phyloP scores from a whole-genome alignment of 2,329 filamentous ascomycete genomes.

The Penicillium sclerotigenum region DNA sequence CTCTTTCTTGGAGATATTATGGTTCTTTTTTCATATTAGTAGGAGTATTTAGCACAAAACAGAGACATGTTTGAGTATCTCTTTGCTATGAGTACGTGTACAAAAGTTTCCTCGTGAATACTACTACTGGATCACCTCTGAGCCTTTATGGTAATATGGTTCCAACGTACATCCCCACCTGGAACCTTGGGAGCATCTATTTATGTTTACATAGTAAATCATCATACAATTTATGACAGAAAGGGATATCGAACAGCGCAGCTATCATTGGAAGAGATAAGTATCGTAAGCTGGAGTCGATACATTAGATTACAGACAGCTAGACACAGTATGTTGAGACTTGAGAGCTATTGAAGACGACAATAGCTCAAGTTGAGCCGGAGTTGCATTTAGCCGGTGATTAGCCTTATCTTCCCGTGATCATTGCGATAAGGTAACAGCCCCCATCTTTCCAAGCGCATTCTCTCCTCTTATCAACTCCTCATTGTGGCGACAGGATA shows the following conservation, averaged over 20 bases:
- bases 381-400: neutral
- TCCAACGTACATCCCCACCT: neutral
- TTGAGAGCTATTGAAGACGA: neutral
- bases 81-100: too few relatives aligned
- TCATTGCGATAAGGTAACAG: neutral
- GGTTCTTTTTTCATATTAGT: neutral
- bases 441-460: neutral
- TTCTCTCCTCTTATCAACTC: neutral
- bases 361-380: neutral
- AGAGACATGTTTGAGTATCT: neutral
- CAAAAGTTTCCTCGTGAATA: too few relatives aligned
- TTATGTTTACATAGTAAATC: neutral
- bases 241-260: too few relatives aligned
- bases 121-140: too few relatives aligned
- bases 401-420: neutral
- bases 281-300: neutral
- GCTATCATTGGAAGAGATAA: neutral
- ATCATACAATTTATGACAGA: neutral
- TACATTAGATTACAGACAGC: neutral
- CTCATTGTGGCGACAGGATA: neutral
- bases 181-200: neutral
- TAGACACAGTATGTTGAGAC: neutral
- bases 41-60: neutral
- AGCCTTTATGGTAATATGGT: too few relatives aligned
- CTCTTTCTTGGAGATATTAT: neutral